Conservation (phyloP, 176 grass and related monocot species). For the Oryza glumipatula region DNA sequence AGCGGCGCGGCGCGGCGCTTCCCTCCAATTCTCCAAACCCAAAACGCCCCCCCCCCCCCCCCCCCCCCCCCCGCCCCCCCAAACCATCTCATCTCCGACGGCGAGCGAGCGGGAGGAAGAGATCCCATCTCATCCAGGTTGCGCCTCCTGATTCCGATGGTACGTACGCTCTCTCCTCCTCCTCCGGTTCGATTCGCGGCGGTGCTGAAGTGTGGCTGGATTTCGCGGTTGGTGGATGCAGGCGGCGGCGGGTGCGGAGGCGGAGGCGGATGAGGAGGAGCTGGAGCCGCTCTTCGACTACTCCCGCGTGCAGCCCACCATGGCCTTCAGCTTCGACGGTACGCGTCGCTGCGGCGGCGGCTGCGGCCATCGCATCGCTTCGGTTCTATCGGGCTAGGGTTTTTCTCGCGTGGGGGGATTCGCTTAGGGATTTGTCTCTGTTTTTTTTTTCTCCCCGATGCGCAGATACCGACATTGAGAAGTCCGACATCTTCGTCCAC, state of each 20-base stretch:
- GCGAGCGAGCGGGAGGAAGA: not conserved
- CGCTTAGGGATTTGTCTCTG: not conserved
- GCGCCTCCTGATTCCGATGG: not conserved
- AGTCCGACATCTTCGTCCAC: constrained; percentile 59
- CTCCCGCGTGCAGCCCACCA: constrained; percentile 62
- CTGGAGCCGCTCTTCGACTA: constrained; percentile 97
- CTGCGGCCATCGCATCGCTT: not conserved
- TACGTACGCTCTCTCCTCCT: not conserved
- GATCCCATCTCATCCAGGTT: not conserved
- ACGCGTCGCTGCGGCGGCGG: not conserved
- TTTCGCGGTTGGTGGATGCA: constrained; percentile 2
- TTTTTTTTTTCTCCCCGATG: not conserved
- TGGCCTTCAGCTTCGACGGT: constrained; percentile 78
- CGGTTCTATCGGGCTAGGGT: constrained; percentile 1
- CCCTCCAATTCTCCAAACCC: not conserved
- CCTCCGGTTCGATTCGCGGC: not conserved
- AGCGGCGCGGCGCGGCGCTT: not conserved
- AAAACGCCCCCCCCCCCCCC: not conserved
- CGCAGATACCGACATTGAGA: constrained; percentile 75
- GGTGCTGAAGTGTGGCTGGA: not conserved
- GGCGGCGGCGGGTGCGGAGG: not conserved
- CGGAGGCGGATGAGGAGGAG: constrained; percentile 47
- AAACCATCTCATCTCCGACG: not conserved
- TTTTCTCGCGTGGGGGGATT: constrained; percentile 20
- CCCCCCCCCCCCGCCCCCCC: not conserved